A percentile compares a stretch with the other conserved stretches of the same genome.
Conservation (phyloP, 2,329 filamentous ascomycete species). For the Ambrosiella beaveri region DNA sequence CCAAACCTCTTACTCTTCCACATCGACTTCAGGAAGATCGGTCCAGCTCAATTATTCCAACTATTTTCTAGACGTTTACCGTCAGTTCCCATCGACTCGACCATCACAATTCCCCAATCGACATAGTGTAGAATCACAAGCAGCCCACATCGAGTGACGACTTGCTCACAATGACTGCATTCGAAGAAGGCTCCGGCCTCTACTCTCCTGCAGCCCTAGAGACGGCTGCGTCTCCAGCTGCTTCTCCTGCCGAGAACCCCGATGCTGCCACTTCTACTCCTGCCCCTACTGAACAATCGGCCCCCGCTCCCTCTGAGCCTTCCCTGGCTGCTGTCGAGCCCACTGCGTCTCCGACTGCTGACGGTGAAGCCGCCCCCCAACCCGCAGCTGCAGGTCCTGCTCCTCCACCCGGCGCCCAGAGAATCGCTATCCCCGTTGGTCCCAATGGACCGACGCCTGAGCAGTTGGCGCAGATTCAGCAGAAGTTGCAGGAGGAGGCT, state of each 20-base stretch:
- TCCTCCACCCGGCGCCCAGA: background rate
- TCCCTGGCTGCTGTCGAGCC: background rate
- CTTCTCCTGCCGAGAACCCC: background rate
- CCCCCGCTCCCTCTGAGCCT: background rate
- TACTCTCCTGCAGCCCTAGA: background rate
- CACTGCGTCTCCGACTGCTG: background rate
- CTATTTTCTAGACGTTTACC: too few relatives aligned
- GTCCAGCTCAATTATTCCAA: too few relatives aligned
- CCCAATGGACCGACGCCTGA: conserved; percentile 50
- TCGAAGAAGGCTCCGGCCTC: background rate
- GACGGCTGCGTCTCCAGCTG: background rate
- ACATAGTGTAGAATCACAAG: background rate
- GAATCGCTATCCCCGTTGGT: conserved; percentile 18
- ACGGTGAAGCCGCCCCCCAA: background rate
- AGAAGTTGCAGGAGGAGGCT: conserved; percentile 66
- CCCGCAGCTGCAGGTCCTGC: background rate
- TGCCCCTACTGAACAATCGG: background rate
- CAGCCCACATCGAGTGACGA: background rate
- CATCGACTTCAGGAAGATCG: too few relatives aligned
- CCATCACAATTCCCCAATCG: too few relatives aligned
- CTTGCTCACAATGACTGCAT: background rate
- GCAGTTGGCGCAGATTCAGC: conserved; percentile 72
- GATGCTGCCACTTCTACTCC: background rate
- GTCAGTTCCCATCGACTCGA: too few relatives aligned
- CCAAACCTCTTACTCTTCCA: too few relatives aligned